Evolutionary conservation across 441 rosid genomes (phyloP), one percentile per base, ranked within the genome.

Genomic region (Jatropha podagrica): DNA sequence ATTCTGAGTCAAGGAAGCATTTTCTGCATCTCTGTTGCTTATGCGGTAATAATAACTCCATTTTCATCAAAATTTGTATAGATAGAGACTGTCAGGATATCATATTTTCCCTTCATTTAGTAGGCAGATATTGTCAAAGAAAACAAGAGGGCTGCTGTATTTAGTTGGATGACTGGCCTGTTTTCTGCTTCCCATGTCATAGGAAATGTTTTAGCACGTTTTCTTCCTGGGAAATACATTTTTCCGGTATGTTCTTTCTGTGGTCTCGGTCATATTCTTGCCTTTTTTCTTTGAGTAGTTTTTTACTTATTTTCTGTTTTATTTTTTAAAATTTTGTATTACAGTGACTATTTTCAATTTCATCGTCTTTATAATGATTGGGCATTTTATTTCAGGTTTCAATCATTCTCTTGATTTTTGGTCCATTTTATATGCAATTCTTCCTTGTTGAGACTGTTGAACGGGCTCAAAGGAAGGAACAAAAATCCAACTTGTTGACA

Each of bases 1-100:
- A 88, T 86, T 77, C 61, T 86, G 77, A 85, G 89, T 77, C 92
- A 88, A 79, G 92, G 92, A 70, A 88, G 90, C 77, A 84, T 88
- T 77, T 85, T 85, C 86, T 86, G 88, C 83, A 83, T 88, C 65
- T 77, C 88, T 2, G 85, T 88, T 76, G 90, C 88, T 65, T 88
- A 88, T 76, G 89, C 84, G 75, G 92, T 88, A 86, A 78, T 85
- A 58, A 13, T 44, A 67, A 5, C 44, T 54, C 18, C n/a, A 58
- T 44, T 3, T 14, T 40, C 52, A n/a, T 62, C 48, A 56, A 54
- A 56, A 61, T 26, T 46, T 42, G 56, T 37, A 63, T 27, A 58
- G 46, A 74, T 60, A 38, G 6, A 55, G 59, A 76, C 52, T 62
- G 14, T 51, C 7, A 23, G 23, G 27, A 41, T 13, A 23, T 71